phyloP scores from a whole-genome alignment of 2,329 filamentous ascomycete genomes.

The Botrytis fragariae region DNA sequence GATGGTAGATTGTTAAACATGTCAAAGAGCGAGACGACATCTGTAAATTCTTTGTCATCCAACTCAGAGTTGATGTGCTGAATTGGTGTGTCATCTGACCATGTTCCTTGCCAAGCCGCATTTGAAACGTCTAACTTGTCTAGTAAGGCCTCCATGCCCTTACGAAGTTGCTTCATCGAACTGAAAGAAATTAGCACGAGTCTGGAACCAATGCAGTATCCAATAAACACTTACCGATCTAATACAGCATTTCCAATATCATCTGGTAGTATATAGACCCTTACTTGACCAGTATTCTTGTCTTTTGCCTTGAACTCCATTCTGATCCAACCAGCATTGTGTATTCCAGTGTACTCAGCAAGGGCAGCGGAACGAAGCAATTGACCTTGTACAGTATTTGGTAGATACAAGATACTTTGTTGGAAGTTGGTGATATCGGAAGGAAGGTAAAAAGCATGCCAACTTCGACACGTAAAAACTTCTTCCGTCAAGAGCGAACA shows the following conservation, averaged over 20 bases:
- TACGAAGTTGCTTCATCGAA: conserved; percentile 45
- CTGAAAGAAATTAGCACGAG: conserved; percentile 34
- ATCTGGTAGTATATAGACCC: conserved; percentile 64
- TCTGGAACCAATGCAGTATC: background rate
- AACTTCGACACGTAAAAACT: conserved; percentile 24
- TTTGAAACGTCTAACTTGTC: conserved; percentile 53
- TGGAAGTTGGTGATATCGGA: conserved; percentile 21
- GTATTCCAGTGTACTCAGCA: conserved; percentile 24
- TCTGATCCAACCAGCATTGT: conserved; percentile 35
- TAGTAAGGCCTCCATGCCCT: conserved; percentile 50
- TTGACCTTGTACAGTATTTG: conserved; percentile 26
- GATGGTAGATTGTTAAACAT: conserved; percentile 74
- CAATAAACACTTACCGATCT: conserved; percentile 31
- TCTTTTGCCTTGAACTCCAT: conserved; percentile 33
- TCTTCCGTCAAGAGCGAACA: conserved; percentile 17
- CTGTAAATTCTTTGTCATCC: conserved; percentile 22
- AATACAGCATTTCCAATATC: conserved; percentile 57
- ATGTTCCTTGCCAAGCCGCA: conserved; percentile 53
- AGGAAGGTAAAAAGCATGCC: conserved; percentile 29
- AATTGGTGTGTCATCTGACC: conserved; percentile 24
- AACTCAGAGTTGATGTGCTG: conserved; percentile 44
- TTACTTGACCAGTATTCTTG: conserved; percentile 39
- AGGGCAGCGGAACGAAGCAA: conserved; percentile 26
- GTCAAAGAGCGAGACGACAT: conserved; percentile 58
- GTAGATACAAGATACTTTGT: conserved; percentile 19